A percentile compares a stretch with the other conserved stretches of the same genome.
Conservation (phyloP, 257 asterid species). For the Henckelia pumila region DNA sequence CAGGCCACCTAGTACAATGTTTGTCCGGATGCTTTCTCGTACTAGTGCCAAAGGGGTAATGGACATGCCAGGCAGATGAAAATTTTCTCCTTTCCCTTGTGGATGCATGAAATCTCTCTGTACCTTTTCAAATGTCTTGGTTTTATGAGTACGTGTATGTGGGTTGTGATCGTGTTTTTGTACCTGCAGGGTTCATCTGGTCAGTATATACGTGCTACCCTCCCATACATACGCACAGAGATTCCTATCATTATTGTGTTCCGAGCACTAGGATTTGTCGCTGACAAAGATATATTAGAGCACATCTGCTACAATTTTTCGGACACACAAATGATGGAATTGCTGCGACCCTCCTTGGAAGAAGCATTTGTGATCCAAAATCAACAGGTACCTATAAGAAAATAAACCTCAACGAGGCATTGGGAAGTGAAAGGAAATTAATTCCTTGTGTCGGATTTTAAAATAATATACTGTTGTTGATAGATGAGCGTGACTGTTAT, state of each 20-base stretch:
- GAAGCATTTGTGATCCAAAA: constrained; percentile 99
- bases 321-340: constrained; percentile 97
- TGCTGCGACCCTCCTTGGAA: constrained; percentile 92
- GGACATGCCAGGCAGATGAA: constrained; percentile 2
- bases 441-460: background rate
- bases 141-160: background rate
- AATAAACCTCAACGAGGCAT: background rate
- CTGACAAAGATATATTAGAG: constrained; percentile 93
- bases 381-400: constrained; percentile 59
- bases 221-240: constrained; percentile 92
- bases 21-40: constrained; percentile 96
- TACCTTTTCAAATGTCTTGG: background rate
- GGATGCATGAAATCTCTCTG: background rate
- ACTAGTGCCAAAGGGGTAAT: constrained; percentile 98
- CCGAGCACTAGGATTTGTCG: constrained; percentile 93
- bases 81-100: constrained; percentile 2
- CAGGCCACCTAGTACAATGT: constrained; percentile 96
- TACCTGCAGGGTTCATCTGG: constrained; percentile 91
- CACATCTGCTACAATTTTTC: constrained; percentile 91
- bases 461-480: background rate
- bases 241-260: constrained; percentile 92
- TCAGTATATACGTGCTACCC: constrained; percentile 93
- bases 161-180: background rate
- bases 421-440: background rate
- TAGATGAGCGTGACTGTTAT: background rate